Base-by-base conservation (phyloP, 139 green algal genomes). In the Choricystis sp. region DNA sequence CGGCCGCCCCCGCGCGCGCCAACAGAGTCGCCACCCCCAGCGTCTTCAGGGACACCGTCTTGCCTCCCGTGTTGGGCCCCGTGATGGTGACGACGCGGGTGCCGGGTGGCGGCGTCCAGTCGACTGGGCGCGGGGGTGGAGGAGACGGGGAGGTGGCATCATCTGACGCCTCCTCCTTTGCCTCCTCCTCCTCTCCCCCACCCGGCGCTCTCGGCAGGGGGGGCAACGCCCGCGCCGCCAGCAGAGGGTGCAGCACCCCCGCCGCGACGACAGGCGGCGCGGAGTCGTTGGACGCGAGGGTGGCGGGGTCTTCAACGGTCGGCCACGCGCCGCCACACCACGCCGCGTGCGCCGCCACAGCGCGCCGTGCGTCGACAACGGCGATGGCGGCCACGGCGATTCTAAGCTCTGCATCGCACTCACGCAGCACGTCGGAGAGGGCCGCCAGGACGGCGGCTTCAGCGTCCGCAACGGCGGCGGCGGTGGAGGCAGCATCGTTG, bases 31-130 rank as follows among this genome's bases (percentile, higher is more conserved):
- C 57, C 59, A 94, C 27, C 26, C 85, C 86, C 26, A 92, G 67
- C 0, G 85, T 66, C 55, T 94, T 94, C 27, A 94, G 74, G 14
- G 79, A 72, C 1, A 86, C 86, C 0, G 86, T 94, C 68, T 94
- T 94, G 52, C 86, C 86, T 19, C 66, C 86, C 60, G 86, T 90
- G 72, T 90, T 92, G 30, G 86, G 86, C 0, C 86, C 86, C 19
- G 81, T 89, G 24, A 94, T 79, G 31, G 73, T 74, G 29, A 89
- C 85, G 26, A 85, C 79, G 19, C 30, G 25, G 16, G 73, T 67
- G 1, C 70, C 70, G 19, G 60, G 4, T 5, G 68, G 71, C 22
- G 92, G 69, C 21, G 48, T 52, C 19, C 94, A 66, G 62, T 90
- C 80, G 29, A 83, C 68, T 0, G 69, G 66, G 30, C 56, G 61